A percentile compares a stretch with the other conserved stretches of the same genome.
Conservation (phyloP, 345 rosid species). For the Ailanthus altissimus region DNA sequence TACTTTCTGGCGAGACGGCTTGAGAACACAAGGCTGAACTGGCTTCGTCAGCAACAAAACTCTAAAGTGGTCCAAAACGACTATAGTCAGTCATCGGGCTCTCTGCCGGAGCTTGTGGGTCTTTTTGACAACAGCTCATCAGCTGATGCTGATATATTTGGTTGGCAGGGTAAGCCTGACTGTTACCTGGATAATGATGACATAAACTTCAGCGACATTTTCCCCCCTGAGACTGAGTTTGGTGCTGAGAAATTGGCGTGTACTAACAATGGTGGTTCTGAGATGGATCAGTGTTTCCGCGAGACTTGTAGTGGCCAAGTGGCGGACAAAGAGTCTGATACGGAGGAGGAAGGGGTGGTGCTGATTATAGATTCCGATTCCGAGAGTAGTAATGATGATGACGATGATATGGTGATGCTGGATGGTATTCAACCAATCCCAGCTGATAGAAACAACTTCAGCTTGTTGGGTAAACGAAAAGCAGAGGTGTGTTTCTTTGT, state of each 20-base stretch:
- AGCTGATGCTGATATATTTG: constrained; percentile 2
- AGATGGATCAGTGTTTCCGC: constrained; percentile 38
- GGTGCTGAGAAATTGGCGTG: neutral
- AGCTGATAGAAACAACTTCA: neutral
- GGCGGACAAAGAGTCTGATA: constrained; percentile 17
- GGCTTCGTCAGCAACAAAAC: constrained; percentile 30
- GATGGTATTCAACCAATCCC: constrained; percentile 8
- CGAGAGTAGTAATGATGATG: constrained; percentile 8
- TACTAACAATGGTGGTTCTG: constrained; percentile 23
- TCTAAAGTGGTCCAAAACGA: constrained; percentile 10
- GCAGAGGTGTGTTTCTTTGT: constrained; percentile 37
- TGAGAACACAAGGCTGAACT: constrained; percentile 28
- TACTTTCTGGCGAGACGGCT: constrained; percentile 33
- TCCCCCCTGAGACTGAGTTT: neutral
- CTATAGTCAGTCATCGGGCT: neutral
- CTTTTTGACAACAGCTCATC: constrained; percentile 12
- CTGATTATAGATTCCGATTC: neutral
- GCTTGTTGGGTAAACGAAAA: neutral
- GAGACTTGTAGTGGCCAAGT: constrained; percentile 40
- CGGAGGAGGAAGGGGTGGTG: constrained; percentile 25
- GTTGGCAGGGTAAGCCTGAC: constrained; percentile 19
- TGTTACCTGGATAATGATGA: neutral
- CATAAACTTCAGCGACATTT: neutral
- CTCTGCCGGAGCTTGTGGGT: constrained; percentile 37
- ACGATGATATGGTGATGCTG: constrained; percentile 4